A percentile compares a stretch with the other conserved stretches of the same genome.
Conservation (phyloP, 1,284 basidiomycete genomes). For the Cutaneotrichosporon cutaneum region DNA sequence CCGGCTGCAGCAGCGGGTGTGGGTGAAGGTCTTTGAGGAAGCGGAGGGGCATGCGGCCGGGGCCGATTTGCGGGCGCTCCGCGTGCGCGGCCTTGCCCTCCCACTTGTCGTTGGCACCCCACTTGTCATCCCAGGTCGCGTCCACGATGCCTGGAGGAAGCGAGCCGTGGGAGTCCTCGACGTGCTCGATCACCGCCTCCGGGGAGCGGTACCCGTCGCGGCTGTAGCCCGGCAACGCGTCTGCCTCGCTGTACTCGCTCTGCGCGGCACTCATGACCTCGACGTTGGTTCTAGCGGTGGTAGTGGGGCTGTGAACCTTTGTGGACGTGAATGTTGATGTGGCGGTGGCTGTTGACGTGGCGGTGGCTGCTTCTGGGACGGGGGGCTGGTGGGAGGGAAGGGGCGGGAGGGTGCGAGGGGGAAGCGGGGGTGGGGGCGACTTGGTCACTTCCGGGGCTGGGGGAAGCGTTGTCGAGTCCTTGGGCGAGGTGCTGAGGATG, state of each 20-base stretch:
- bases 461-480: not conserved
- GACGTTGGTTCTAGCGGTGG: not conserved
- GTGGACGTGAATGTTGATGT: not conserved
- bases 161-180: slow-evolving; percentile 37
- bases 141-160: slow-evolving; percentile 38
- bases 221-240: slow-evolving; percentile 10
- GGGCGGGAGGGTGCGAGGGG: not conserved
- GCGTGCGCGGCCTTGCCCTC: not conserved
- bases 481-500: not conserved
- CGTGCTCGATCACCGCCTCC: slow-evolving; percentile 43
- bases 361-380: not conserved
- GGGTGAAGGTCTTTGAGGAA: slow-evolving; percentile 35
- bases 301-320: not conserved
- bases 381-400: not conserved
- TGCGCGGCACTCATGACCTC: not conserved
- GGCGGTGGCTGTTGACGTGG: not conserved
- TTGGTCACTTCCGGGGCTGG: not conserved
- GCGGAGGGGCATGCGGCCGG: slow-evolving; percentile 33
- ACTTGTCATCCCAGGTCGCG: slow-evolving; percentile 17
- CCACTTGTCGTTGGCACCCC: slow-evolving; percentile 5
- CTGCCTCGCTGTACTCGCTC: not conserved
- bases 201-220: slow-evolving; percentile 36
- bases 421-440: not conserved
- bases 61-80: slow-evolving; percentile 40
- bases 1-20: slow-evolving; percentile 37